Evolutionary conservation across 139 green algal genomes (phyloP), one percentile per base, ranked within the genome.

Genomic region (Astrephomene gubernaculifera): DNA sequence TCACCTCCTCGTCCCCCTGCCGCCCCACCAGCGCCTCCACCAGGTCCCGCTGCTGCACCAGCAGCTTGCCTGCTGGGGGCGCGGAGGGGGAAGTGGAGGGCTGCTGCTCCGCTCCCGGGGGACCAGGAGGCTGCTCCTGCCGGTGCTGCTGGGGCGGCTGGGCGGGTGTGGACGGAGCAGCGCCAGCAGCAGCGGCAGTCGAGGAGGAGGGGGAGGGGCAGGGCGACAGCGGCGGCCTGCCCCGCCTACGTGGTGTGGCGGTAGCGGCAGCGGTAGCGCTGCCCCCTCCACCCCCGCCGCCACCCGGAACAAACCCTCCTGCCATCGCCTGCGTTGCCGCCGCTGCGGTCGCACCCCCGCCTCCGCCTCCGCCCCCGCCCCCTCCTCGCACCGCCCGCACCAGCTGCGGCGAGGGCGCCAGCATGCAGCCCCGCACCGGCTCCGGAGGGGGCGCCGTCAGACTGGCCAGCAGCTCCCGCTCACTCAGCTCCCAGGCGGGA

Each of bases 1-100:
- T 39, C 22, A 81, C 73, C 53, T 35, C 53, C 2, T 22, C 73
- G 49, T 81, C 73, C 7, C 29, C 52, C 52, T 19, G 9, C 54
- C 73, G 33, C 33, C 29, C 53, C 49, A 69, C 73, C 73, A 81
- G 73, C 52, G 73, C 73, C 53, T 81, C 73, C 53, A 81, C 36
- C 38, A 81, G 73, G 35, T 69, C 36, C 35, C 54, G 52, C 73
- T 70, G 73, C 25, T 36, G 73, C 2, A 24, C 52, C 73, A 68
- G 9, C 52, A 39, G 53, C 64, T 71, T n/a, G 25, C 17, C 31
- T 19, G 64, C 64, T 38, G 64, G 25, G 25, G 31, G 17, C 12
- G 49, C 49, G 57, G 57, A 29, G 57, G 57, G 57, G 57, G 57
- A 65, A 17, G 14, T 57, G 49, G 49, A 17, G 49, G 49, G n/a